Base-by-base conservation (phyloP, 345 rosid species). In the Citrus cavaleriei region DNA sequence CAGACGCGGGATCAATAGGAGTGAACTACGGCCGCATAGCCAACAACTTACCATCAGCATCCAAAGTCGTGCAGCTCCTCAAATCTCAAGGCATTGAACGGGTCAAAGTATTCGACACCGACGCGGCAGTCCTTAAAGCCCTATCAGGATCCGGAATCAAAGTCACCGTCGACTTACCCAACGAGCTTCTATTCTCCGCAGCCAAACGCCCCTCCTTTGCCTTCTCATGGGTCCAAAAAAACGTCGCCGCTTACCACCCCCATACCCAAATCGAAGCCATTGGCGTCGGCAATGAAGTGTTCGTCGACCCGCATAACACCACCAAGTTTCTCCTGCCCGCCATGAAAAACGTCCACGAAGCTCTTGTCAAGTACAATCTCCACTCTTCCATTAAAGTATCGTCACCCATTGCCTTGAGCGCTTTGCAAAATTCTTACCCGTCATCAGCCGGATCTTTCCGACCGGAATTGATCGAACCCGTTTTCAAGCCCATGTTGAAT, bases 1-100 rank as follows among this genome's bases (percentile, higher is more conserved):
- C 91, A 92, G 97, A 88, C 65, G 91, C 85, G 37, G 94, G 96
- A 35, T 91, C 97, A 5, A 74, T 95, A 24, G 99, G 99, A 0
- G 99, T 95, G 19, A 95, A 96, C 94, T 96, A 94, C 37, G 99
- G 99, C 2, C 84, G 99, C 75, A 80, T 90, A 34, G 98, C 97
- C 5, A 80, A 91, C 87, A 85, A 96, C 76, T 89, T 96, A 0
- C 99, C 99, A 0, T 82, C 99, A 0, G 94, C 98, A 1, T 4
- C 70, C 9, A 94, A 88, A 76, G 99, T 91, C 34, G 98, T 85
- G 10, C 73, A 82, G 30, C 97, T 96, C 25, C 89, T 94, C 22
- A 90, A 87, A 73, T 92, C 94, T 4, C 97, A 94, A 58, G 94
- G 94, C 21, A 72, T 96, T 10, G 77, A 85, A 72, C 80, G 91